Evolutionary conservation across 768 basidiomycete species (phyloP).

Genomic region (Hygrophorus russula): DNA sequence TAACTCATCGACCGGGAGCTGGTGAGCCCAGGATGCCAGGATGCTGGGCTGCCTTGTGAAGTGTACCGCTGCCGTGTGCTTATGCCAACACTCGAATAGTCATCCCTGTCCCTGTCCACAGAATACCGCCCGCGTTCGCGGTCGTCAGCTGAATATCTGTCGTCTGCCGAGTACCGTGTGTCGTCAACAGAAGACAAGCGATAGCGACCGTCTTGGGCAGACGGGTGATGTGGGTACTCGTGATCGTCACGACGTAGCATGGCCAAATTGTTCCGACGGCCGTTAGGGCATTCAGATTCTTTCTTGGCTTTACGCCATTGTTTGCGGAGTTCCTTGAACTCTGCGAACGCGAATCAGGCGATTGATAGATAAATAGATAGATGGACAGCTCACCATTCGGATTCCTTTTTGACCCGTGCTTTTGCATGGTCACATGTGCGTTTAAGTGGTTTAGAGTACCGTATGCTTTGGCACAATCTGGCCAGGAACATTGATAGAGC

Average conservation of each 20-base stretch:
- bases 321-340: conserved; percentile 97
- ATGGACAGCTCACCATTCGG: conserved; percentile 60
- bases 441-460: conserved; percentile 96
- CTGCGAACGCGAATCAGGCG: conserved; percentile 29
- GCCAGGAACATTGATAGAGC: conserved; percentile 80
- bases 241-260: conserved; percentile 17
- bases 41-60: conserved; percentile 16
- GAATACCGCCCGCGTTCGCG: conserved; percentile 3
- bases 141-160: conserved; percentile 17
- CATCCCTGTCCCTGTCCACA: conserved; percentile 16
- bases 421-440: conserved; percentile 97
- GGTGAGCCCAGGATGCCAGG: conserved; percentile 23
- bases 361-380: conserved; percentile 7
- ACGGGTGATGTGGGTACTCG: not conserved
- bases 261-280: not conserved
- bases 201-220: no score
- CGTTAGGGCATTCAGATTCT: conserved; percentile 29
- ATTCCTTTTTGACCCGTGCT: conserved; percentile 83
- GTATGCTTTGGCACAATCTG: conserved; percentile 71
- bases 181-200: no score
- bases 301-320: conserved; percentile 94
- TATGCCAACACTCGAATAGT: conserved; percentile 14
- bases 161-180: no score
- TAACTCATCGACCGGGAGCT: conserved; percentile 13
- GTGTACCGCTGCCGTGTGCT: conserved; percentile 20